Base-by-base conservation (phyloP, 352 stramenopile species). In the Globisporangium recalcitrans region DNA sequence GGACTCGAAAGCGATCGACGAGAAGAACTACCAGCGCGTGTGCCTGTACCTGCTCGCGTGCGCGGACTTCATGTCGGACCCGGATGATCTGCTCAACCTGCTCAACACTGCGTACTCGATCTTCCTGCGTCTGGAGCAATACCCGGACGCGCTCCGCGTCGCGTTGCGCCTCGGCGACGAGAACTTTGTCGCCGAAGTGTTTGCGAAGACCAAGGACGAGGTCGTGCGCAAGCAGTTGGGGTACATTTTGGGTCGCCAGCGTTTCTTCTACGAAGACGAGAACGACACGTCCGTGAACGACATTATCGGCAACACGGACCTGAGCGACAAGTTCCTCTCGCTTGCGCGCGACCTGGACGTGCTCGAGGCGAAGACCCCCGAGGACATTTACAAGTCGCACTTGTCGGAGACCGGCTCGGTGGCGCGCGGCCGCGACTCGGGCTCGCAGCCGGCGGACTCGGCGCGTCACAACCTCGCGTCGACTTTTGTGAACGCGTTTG, bases 341-440 rank as follows among this genome's bases (percentile, higher is more conserved):
- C 81, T 99, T 13, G 97, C 95, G 2, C 90, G 97, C 64, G 97
- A 99, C 77, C 75, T 99, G 34, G 96, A 98, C 62, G 96, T 99
- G 4, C 80, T 98, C 68, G 97, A 99, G 65, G 77, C 96, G 11
- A 98, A 99, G 75, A 98, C 95, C 11, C 91, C 90, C 1, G 87
- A 98, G 76, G 97, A 99, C 69, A 99, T 99, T 73, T 99, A 99
- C 93, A 99, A 99, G 80, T 98, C 91, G 67, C 97, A 99, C 77
- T 75, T 99, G 62, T 97, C 96, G 16, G 97, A 99, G 75, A 98
- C 96, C 13, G 77, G 91, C 70, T 88, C 77, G 60, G 71, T 94
- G n/a, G 75, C 80, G 13, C 80, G 82, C 27, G 75, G 73, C 44
- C 81, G 83, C 26, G 83, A 95, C 62, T 84, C 80, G 1, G 75